Conservation (phyloP, 805 yeast species). For the Metschnikowia lachancei region DNA sequence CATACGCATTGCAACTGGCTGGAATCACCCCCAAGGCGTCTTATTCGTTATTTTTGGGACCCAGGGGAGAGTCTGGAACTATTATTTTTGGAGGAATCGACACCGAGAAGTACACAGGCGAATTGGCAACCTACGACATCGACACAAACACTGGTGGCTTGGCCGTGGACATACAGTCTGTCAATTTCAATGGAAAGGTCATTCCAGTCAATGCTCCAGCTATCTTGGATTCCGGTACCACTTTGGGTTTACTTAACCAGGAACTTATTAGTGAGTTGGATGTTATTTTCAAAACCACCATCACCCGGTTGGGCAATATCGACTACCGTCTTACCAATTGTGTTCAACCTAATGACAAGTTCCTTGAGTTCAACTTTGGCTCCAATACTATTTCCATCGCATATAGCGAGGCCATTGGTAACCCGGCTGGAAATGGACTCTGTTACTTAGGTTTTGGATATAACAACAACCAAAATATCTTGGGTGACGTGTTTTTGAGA, state of each 20-base stretch:
- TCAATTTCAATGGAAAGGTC: slow-evolving; percentile 8
- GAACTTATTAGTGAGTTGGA: slow-evolving; percentile 11
- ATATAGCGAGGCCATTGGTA: slow-evolving; percentile 9
- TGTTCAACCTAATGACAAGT: slow-evolving; percentile 17
- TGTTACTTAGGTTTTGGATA: slow-evolving; percentile 15
- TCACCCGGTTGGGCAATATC: slow-evolving; percentile 5
- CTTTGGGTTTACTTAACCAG: slow-evolving; percentile 10
- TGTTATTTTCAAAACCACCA: slow-evolving; percentile 7
- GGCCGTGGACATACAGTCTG: slow-evolving; percentile 6
- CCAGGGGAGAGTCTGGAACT: too few relatives aligned
- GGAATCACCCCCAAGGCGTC: too few relatives aligned
- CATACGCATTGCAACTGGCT: slow-evolving; percentile 52
- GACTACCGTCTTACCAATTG: slow-evolving; percentile 12
- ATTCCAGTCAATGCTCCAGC: slow-evolving; percentile 1
- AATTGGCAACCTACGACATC: slow-evolving; percentile 8
- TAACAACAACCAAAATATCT: slow-evolving; percentile 6
- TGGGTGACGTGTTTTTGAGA: slow-evolving; percentile 21
- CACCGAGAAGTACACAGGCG: slow-evolving; percentile 31
- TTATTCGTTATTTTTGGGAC: too few relatives aligned
- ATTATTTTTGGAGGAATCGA: too few relatives aligned
- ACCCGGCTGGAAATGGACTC: slow-evolving; percentile 3
- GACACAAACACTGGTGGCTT: slow-evolving; percentile 7
- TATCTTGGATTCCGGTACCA: slow-evolving; percentile 17
- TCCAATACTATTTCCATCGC: slow-evolving; percentile 8
- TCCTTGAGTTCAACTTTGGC: slow-evolving; percentile 14